These are phyloP conservation scores for Pyrrhoderma lamaoense DNA, from an alignment of 1,284 basidiomycete species.

Conservation along the genomic window DNA sequence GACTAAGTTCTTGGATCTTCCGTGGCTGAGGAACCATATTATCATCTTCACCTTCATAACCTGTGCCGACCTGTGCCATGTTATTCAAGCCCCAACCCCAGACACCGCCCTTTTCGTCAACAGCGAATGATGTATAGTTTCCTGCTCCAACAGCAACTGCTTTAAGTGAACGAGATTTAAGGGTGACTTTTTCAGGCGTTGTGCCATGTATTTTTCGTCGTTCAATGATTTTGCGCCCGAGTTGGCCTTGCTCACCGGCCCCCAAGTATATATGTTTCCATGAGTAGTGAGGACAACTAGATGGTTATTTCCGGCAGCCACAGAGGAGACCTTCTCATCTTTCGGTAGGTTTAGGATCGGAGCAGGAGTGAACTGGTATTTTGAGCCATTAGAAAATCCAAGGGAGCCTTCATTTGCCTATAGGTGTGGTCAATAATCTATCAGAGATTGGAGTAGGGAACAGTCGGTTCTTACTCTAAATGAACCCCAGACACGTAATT, in stretches of 20 bases:
- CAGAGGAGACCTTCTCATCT: constrained; percentile 69
- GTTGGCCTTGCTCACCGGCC: constrained; percentile 84
- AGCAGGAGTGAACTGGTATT: constrained; percentile 64
- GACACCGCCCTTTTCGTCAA: constrained; percentile 74
- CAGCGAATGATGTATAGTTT: constrained; percentile 82
- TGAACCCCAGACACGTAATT: constrained; percentile 85
- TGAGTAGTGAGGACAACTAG: constrained; percentile 79
- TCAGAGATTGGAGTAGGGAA: constrained; percentile 9
- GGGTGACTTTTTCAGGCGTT: constrained; percentile 69
- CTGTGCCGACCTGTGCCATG: constrained; percentile 61
- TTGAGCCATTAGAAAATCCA: constrained; percentile 68
- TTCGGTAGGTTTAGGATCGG: constrained; percentile 61
- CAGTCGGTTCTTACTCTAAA: constrained; percentile 64
- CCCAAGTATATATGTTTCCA: constrained; percentile 82
- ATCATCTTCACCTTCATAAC: constrained; percentile 39
- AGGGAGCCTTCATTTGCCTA: constrained; percentile 77
- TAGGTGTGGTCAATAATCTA: not conserved
- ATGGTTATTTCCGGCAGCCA: constrained; percentile 83
- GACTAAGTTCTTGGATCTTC: constrained; percentile 59
- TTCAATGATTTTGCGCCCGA: constrained; percentile 80
- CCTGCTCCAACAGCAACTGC: constrained; percentile 77
- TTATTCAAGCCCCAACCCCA: constrained; percentile 92
- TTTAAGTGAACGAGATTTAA: constrained; percentile 62
- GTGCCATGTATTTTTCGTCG: constrained; percentile 81
- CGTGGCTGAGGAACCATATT: constrained; percentile 62